phyloP scores from a whole-genome alignment of 1,139 yeast genomes.

The Taiozyma onychis region DNA sequence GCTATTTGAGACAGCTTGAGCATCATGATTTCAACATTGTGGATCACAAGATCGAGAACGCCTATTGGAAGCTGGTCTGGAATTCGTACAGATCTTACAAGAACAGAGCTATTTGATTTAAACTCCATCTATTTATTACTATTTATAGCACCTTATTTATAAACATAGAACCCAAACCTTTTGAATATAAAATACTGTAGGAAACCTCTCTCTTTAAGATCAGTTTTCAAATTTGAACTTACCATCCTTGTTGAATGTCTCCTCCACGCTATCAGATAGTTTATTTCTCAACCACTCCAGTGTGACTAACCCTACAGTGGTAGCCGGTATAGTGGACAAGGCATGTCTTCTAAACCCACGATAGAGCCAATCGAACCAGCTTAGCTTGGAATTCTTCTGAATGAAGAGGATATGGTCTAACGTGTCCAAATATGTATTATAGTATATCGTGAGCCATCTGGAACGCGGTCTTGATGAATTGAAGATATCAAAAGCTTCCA shows the following conservation, averaged over 20 bases:
- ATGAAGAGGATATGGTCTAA: constrained; percentile 51
- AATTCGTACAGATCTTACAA: constrained; percentile 51
- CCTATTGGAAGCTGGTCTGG: constrained; percentile 76
- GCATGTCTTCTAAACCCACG: constrained; percentile 75
- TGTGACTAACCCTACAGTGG: constrained; percentile 77
- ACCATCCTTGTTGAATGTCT: background rate
- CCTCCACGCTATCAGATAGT: constrained; percentile 15
- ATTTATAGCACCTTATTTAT: background rate
- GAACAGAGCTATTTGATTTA: constrained; percentile 31
- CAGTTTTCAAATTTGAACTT: background rate
- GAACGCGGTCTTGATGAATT: constrained; percentile 30
- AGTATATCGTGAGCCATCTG: constrained; percentile 31
- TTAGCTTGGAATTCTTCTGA: constrained; percentile 45
- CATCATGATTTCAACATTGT: constrained; percentile 59
- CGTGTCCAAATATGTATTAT: constrained; percentile 71
- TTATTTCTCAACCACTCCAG: constrained; percentile 74
- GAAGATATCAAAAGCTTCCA: constrained; percentile 74
- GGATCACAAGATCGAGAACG: constrained; percentile 40
- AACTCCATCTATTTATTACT: background rate
- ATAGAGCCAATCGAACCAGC: constrained; percentile 66
- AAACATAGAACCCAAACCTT: background rate
- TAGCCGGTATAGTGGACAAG: constrained; percentile 75
- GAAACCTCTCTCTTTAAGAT: background rate
- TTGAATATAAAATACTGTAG: background rate
- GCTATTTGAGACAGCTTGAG: constrained; percentile 59